Conservation (phyloP, 805 yeast species). For the Zygoascus biomembranicola region DNA sequence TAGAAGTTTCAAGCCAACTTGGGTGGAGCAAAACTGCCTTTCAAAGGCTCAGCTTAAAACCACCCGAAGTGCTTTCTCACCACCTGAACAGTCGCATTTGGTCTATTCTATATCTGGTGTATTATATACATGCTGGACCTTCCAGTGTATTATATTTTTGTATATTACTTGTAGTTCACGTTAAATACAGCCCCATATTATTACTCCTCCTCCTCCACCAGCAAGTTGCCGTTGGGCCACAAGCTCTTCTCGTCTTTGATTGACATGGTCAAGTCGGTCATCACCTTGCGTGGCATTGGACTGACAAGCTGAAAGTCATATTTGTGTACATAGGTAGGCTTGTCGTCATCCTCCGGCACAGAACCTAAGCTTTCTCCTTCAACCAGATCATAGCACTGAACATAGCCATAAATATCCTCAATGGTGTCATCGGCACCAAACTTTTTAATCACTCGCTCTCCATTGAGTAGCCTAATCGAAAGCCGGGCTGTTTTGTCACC, state of each 20-base stretch:
- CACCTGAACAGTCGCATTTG: too few relatives aligned
- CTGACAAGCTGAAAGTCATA: conserved; percentile 45
- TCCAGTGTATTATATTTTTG: too few relatives aligned
- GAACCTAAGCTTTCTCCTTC: conserved; percentile 8
- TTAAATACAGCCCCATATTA: background rate
- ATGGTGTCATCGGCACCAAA: conserved; percentile 40
- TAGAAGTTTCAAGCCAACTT: background rate
- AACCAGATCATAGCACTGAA: conserved; percentile 40
- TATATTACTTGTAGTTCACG: too few relatives aligned
- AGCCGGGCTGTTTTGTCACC: conserved; percentile 43
- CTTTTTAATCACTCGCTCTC: conserved; percentile 47
- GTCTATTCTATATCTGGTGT: too few relatives aligned
- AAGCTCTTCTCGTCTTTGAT: conserved; percentile 40
- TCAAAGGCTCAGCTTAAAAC: too few relatives aligned
- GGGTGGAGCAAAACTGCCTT: background rate
- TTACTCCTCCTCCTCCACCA: conserved; percentile 35
- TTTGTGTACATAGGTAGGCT: conserved; percentile 37
- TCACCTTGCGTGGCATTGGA: conserved; percentile 48
- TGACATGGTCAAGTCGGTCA: conserved; percentile 21
- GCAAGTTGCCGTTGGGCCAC: conserved; percentile 58
- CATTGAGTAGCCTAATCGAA: conserved; percentile 59
- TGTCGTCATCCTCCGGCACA: conserved; percentile 20
- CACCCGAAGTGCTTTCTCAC: too few relatives aligned
- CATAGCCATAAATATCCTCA: conserved; percentile 63
- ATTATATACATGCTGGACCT: too few relatives aligned